Base-by-base conservation (phyloP, 306 rosid species). In the Hippophae gyantsensis region DNA sequence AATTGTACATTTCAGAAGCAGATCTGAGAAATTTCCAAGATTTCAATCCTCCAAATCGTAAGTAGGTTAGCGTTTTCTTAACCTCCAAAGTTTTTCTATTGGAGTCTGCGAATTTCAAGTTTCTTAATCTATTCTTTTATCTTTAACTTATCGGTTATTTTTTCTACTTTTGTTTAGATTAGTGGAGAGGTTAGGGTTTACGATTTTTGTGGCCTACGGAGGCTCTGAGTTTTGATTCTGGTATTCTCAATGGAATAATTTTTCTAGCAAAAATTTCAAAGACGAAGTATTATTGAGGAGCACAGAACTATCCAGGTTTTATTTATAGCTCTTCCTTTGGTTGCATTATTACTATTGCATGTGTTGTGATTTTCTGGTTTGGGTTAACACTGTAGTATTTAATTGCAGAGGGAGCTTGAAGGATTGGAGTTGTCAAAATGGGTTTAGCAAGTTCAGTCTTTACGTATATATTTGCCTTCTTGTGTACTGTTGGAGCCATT, bases 401-500 rank as follows among this genome's bases (percentile, higher is more conserved):
- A 10, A 49, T 54, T 26, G 54, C 12, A 50, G 32, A 57, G 60
- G 63, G 55, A 42, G 6, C 13, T 66, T 53, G 43, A 43, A 48
- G 42, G 42, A 43, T 32, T 32, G 38, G 38, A 32, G 38, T 32
- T 32, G 5, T 32, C 38, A 32, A 57, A 72, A 92, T 92, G 95
- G 88, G 74, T 69, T 79, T 73, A 59, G 59, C 73, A 27, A 77
- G 74, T 49, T 92, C 92, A 43, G 62, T 86, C 58, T 81, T 83
- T 82, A 62, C 76, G 54, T 61, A 72, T 66, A 52, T 82, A 57
- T 6, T 83, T 18, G 99, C 96, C 7, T 86, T 92, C 68, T n/a
- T 80, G 6, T 92, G 99, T 83, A 85, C 99, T 10, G 52, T 54
- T 48, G 99, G 93, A 75, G 99, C 96, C 41, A 75, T 88, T 60